Base-by-base conservation (phyloP, 768 basidiomycete genomes). In the Leccinum broughii region DNA sequence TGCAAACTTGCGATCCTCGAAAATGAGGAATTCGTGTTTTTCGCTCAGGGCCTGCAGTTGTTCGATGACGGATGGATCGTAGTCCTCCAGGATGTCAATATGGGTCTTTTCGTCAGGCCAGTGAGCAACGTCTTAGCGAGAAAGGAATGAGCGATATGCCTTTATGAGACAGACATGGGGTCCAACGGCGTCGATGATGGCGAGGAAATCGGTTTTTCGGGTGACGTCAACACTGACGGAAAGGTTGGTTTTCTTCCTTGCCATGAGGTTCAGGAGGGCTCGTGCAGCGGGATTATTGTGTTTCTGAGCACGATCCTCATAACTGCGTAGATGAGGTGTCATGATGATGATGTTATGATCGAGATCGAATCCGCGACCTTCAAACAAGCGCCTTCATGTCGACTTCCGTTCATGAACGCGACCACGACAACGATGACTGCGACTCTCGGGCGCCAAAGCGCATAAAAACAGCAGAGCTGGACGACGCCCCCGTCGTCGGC, bases 1-100 rank as follows among this genome's bases (percentile, higher is more conserved):
- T 4, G 97, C 96, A 68, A 99, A 99, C 75, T 99, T 99, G 64
- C 97, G 82, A 78, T 99, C 97, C 77, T 98, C 97, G 67, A 98
- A 99, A 67, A 98, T 95, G 55, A 96, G 74, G 77, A 98, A 99
- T 69, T 97, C 93, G 63, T 97, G 86, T 71, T 90, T 88, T 51
- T 75, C 69, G 69, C 89, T 87, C 7, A 98, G 84, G 37, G 80
- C 79, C 61, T 85, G 81, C 46, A 99, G 80, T 49, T 81, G 79
- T 46, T 85, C 78, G 58, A 95, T 84, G 51, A 98, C 75, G 7
- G 81, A 82, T 10, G 77, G 74, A 50, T 94, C 85, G 73, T 94
- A 98, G 76, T 98, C 95, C 66, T 94, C 89, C 58, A 99, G 81
- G 65, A 99, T 90, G 74, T 99, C 97, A 64, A 98, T 84, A 70